Evolutionary conservation across 192 early-diverging fungal species (phyloP), one percentile per base, ranked within the genome.

Genomic region (Podila clonocystis): DNA sequence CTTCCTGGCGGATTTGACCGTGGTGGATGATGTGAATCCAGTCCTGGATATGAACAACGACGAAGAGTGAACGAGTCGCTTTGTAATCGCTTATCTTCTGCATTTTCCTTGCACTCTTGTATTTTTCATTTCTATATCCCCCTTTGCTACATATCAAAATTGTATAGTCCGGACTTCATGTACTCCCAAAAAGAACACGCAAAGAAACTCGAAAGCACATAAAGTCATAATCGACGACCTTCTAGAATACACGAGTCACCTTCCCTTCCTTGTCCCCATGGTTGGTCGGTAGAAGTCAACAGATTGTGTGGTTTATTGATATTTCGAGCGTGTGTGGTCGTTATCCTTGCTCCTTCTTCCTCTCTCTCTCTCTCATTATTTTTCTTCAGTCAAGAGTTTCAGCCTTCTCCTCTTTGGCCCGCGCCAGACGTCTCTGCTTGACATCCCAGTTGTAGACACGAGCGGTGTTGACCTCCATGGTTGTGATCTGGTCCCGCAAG

Each of bases 381-480:
- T 45, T 0, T 45, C 8, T 45, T 45, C 41, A 45, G 8, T 45
- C 41, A 17, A 45, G 41, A 45, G 41, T 45, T 45, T 45, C 69
- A n/a, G 67, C 61, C 12, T 67, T 38, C 13, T 82, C 83, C 9
- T 63, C 74, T 63, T 90, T 78, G 57, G 70, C 84, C 63, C 84
- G 77, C 65, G 87, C 68, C 20, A 86, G 50, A 31, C 91, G 84
- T 62, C 96, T 84, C 66, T 89, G 90, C 77, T 95, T 96, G 49
- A 99, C 98, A 79, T 99, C 98, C 93, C 95, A 96, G 87, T 99
- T 99, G 80, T 96, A 97, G 17, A 99, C 95, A 15, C 98, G 91
- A 19, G 98, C 97, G 45, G 91, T 96, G 87, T 95, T 95, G 84
- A 95, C 98, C 82, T 99, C 98, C 96, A 99, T 98, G n/a, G 96